Percentiles rank a stretch among this genome's conserved stretches.
phyloP scores from a whole-genome alignment of 768 basidiomycete species.

The Tubosaeta brunneosetosa region DNA sequence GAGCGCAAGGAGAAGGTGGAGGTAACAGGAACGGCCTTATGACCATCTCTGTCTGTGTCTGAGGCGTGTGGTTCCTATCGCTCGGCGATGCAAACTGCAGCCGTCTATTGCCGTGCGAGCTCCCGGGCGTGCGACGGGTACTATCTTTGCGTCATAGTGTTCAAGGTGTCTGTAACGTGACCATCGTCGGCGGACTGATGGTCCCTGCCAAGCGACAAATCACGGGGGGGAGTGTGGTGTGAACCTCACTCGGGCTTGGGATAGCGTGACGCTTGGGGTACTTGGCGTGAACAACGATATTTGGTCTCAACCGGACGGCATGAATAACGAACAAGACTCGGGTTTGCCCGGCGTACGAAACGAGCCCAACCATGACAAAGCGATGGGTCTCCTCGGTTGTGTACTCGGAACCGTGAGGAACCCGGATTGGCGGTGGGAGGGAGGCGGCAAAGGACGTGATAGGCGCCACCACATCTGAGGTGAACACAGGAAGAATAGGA shows the following conservation, averaged over 20 bases:
- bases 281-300: slow-evolving; percentile 23
- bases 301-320: slow-evolving; percentile 15
- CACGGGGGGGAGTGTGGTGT: slow-evolving; percentile 20
- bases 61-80: slow-evolving; percentile 9
- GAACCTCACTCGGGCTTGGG: slow-evolving; percentile 2
- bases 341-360: slow-evolving; percentile 18
- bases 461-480: slow-evolving; percentile 26
- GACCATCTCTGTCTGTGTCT: slow-evolving; percentile 9
- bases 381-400: slow-evolving; percentile 32
- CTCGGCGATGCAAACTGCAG: slow-evolving; percentile 11
- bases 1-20: slow-evolving; percentile 21
- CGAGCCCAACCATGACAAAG: not conserved
- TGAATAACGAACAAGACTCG: slow-evolving; percentile 19
- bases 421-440: slow-evolving; percentile 5
- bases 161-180: slow-evolving; percentile 1
- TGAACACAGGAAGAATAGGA: slow-evolving; percentile 28
- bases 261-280: slow-evolving; percentile 17
- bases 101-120: slow-evolving; percentile 1
- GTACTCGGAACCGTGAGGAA: slow-evolving; percentile 30
- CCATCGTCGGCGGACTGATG: slow-evolving; percentile 13
- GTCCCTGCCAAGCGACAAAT: not conserved
- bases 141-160: slow-evolving; percentile 12
- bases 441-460: slow-evolving; percentile 27
- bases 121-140: slow-evolving; percentile 12
- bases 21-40: slow-evolving; percentile 25